Evolutionary conservation across 208 protist species (phyloP), one percentile per base, ranked within the genome.

Genomic region (Porcisia hertigi): DNA sequence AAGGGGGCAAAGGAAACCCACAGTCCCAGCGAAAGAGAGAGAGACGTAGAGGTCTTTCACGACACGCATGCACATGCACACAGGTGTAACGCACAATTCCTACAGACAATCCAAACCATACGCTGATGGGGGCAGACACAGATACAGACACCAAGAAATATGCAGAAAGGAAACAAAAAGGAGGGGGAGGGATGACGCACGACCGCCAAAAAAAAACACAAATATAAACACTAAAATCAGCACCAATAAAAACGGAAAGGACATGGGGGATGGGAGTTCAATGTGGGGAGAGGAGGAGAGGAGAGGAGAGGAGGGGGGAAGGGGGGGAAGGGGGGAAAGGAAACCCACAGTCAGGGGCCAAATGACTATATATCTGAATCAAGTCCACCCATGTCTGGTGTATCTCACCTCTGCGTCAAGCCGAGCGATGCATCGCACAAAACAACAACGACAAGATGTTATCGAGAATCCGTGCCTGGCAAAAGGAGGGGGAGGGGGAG

Each of bases 21-120:
- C 34, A 65, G n/a, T n/a, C 9, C 60, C 60, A 1, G 58, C 3
- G 25, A 0, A 65, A 45, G 12, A 43, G 12, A 34, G 58, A 62
- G 16, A 65, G 5, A 30, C 60, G 18, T 25, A 14, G 60, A 54
- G 20, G 20, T 23, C 41, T 11, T 41, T 39, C 60, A 65, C 25
- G 39, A 65, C 60, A 43, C 60, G 34, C 60, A 41, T 5, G 39
- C 60, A 65, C 60, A 65, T n/a, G 39, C 60, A 65, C 60, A 65
- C 60, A 65, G 30, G 30, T 30, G 30, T 30, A 30, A 30, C 30
- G 30, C 30, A 30, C 30, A 30, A 0, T 30, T 30, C 30, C 30
- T n/a, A 65, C 20, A 41, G 0, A 30, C 25, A 30, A 9, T 9
- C 20, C 1, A 3, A 65, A 3, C 16, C 60, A 65, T n/a, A 65